These are phyloP conservation scores for Alternaria postmessia DNA, from an alignment of 2,329 filamentous ascomycete species.

Conservation along the genomic window DNA sequence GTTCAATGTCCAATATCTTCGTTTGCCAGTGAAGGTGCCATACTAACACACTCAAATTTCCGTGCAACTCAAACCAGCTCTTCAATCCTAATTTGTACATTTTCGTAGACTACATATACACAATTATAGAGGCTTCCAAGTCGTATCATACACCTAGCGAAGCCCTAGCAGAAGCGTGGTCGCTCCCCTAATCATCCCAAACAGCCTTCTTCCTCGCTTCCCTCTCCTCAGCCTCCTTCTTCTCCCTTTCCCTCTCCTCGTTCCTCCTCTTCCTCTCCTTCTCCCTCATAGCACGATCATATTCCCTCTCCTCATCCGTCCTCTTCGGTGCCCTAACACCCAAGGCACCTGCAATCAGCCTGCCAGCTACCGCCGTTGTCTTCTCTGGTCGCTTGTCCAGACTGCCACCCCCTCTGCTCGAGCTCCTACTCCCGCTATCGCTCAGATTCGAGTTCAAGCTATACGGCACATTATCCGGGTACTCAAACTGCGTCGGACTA, in stretches of 20 bases:
- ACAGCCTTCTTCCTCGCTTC: constrained; percentile 83
- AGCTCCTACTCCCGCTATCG: constrained; percentile 13
- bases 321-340: constrained; percentile 81
- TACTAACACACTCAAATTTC: neutral
- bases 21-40: neutral
- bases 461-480: constrained; percentile 37
- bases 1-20: neutral
- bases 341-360: constrained; percentile 88
- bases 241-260: constrained; percentile 73
- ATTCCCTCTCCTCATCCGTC: constrained; percentile 88
- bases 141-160: neutral
- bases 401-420: constrained; percentile 35
- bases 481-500: constrained; percentile 46
- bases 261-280: constrained; percentile 82
- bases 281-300: constrained; percentile 81
- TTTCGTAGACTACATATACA: constrained; percentile 9
- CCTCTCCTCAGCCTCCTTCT: constrained; percentile 67
- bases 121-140: neutral
- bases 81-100: constrained; percentile 3
- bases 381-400: constrained; percentile 75
- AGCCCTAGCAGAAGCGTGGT: neutral
- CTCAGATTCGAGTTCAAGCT: constrained; percentile 8
- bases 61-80: neutral
- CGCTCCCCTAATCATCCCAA: constrained; percentile 71
- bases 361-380: constrained; percentile 86